Evolutionary conservation across 805 yeast species (phyloP), one percentile per base, ranked within the genome.

Genomic region (Torulaspora gathmanii): DNA sequence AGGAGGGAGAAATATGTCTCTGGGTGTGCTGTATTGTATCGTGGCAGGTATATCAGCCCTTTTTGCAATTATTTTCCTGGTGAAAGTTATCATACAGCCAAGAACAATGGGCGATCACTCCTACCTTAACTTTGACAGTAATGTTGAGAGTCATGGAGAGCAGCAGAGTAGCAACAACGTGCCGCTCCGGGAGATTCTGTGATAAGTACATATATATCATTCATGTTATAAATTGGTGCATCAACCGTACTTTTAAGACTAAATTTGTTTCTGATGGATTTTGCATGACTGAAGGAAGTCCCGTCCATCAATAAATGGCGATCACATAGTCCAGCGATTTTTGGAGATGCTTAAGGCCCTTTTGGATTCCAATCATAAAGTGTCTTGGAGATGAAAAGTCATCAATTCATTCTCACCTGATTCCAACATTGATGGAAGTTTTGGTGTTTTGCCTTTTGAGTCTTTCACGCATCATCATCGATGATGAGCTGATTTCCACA

Each of bases 21-120:
- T 93, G 48, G 96, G 97, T 2, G 76, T 93, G 15, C 83, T 95
- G 13, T 93, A 86, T 64, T 64, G 90, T 43, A 80, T 88, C 4
- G 91, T 88, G 9, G 96, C 96, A 0, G 87, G 84, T 0, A 60
- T 91, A 5, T 75, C 88, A 22, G 72, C 86, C 29, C 64, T 83
- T 7, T 80, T 87, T 56, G 95, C 86, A 34, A 64, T 86, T 1
- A 74, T 80, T 8, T 93, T 93, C 69, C 70, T 91, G 56, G 63
- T 86, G 43, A 89, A 90, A 65, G 90, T 89, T 53, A 69, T 91
- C 38, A 72, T 91, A 52, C 83, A 81, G 60, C 96, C 96, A n/a
- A 73, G 95, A 51, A 76, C 85, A 45, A 69, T 87, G 33, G 95
- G 95, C 5, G 95, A 86, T 58, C 95, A 87, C 60, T 73, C 83